Conservation (phyloP, 805 yeast genomes). For the Ogataea saltuana region DNA sequence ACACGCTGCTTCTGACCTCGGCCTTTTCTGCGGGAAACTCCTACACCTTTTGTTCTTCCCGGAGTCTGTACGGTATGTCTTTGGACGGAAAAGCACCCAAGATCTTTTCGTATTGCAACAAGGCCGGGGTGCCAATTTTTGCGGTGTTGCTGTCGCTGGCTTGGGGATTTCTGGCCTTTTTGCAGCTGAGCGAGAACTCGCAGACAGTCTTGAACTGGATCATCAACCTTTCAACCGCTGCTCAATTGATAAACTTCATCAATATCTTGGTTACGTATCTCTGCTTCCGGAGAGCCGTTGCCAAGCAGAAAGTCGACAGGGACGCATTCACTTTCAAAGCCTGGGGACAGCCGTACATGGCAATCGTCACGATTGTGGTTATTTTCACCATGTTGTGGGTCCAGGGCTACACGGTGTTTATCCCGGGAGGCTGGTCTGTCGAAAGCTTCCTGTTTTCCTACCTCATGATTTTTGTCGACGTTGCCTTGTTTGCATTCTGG, state of each 20-base stretch:
- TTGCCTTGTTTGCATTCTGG: constrained; percentile 51
- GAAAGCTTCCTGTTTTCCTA: constrained; percentile 68
- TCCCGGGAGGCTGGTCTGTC: constrained; percentile 64
- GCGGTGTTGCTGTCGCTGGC: constrained; percentile 43
- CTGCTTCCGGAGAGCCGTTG: constrained; percentile 61
- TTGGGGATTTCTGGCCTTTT: constrained; percentile 47
- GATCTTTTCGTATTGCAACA: constrained; percentile 44
- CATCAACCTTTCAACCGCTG: constrained; percentile 68
- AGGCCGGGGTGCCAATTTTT: constrained; percentile 48
- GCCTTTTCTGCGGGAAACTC: constrained; percentile 52
- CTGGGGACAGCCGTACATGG: constrained; percentile 61
- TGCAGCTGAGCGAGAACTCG: constrained; percentile 56
- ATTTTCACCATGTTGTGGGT: constrained; percentile 54
- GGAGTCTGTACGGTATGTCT: constrained; percentile 49
- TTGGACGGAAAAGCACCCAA: constrained; percentile 49
- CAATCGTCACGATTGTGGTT: constrained; percentile 48
- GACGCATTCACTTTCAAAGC: constrained; percentile 49
- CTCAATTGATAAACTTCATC: constrained; percentile 63
- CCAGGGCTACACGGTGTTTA: constrained; percentile 70
- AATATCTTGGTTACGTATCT: constrained; percentile 58
- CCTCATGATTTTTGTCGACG: constrained; percentile 63
- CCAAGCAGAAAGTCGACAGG: constrained; percentile 52
- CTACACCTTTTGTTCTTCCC: constrained; percentile 48
- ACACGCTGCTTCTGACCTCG: constrained; percentile 43
- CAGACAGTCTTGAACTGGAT: constrained; percentile 71